Conservation (phyloP, 2,329 filamentous ascomycete genomes). For the Aquanectria penicillioides region DNA sequence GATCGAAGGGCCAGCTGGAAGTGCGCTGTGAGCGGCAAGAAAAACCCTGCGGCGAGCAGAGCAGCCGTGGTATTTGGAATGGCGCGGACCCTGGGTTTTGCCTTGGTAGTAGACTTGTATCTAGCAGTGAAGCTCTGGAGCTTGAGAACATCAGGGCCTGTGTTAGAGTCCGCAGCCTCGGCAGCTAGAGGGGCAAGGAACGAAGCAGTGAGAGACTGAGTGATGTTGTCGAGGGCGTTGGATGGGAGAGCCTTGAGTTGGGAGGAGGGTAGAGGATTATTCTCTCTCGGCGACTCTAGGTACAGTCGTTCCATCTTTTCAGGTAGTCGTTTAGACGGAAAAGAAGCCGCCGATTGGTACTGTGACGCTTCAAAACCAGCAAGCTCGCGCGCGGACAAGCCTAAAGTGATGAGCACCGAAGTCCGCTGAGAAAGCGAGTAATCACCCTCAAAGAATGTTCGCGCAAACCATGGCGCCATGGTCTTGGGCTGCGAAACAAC, state of each 20-base stretch:
- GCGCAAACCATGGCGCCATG: constrained; percentile 86
- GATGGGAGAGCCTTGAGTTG: constrained; percentile 62
- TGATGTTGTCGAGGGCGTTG: constrained; percentile 74
- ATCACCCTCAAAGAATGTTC: constrained; percentile 90
- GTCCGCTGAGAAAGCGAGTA: constrained; percentile 88
- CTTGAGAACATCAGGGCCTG: constrained; percentile 86
- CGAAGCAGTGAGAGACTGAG: constrained; percentile 71
- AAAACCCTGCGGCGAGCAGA: constrained; percentile 80
- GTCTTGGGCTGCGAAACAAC: constrained; percentile 78
- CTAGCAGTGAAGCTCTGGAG: constrained; percentile 85
- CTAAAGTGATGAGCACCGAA: constrained; percentile 82
- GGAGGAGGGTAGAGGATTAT: constrained; percentile 40
- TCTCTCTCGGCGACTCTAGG: constrained; percentile 47
- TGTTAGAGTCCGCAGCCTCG: constrained; percentile 79
- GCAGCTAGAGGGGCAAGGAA: constrained; percentile 87
- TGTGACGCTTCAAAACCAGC: constrained; percentile 76
- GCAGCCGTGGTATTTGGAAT: constrained; percentile 83
- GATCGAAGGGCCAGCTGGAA: constrained; percentile 73
- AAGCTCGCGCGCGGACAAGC: constrained; percentile 83
- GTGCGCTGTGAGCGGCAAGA: constrained; percentile 84
- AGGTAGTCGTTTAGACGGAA: constrained; percentile 85
- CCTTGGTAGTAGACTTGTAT: constrained; percentile 47
- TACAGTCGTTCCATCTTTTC: constrained; percentile 79
- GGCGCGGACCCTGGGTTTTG: constrained; percentile 58
- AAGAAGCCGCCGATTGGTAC: constrained; percentile 62